Conservation (phyloP, 345 rosid genomes). For the Abelmoschus esculentus region DNA sequence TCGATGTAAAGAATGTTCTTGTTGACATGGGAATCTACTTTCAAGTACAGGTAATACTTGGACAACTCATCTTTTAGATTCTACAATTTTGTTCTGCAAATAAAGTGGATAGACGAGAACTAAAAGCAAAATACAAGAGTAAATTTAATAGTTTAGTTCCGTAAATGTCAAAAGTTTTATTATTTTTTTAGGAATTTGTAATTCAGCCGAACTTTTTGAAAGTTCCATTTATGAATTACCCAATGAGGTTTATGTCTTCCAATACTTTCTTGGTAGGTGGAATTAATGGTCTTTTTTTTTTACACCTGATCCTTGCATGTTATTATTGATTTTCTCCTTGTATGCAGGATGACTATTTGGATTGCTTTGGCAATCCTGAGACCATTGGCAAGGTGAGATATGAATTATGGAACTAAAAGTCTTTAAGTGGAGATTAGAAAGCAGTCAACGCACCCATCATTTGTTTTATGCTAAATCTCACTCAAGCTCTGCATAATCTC, state of each 20-base stretch:
- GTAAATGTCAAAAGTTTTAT: not conserved
- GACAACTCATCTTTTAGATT: not conserved
- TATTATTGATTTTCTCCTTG: not conserved
- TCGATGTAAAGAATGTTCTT: constrained; percentile 52
- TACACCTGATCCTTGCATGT: not conserved
- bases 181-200: not conserved
- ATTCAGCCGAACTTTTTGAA: not conserved
- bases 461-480: not conserved
- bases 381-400: constrained; percentile 60
- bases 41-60: constrained; percentile 61
- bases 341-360: constrained; percentile 45
- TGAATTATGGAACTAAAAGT: not conserved
- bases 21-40: constrained; percentile 73
- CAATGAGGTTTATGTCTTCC: not conserved
- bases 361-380: constrained; percentile 72
- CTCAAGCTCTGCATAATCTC: constrained; percentile 3
- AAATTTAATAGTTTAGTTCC: not conserved
- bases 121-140: not conserved
- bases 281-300: not conserved
- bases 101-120: not conserved
- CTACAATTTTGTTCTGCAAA: not conserved
- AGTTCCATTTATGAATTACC: not conserved
- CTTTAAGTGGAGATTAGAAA: not conserved
- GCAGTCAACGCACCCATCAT: not conserved
- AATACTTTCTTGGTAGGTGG: not conserved